phyloP scores from a whole-genome alignment of 2,329 filamentous ascomycete species.

The Exserohilum turcica region DNA sequence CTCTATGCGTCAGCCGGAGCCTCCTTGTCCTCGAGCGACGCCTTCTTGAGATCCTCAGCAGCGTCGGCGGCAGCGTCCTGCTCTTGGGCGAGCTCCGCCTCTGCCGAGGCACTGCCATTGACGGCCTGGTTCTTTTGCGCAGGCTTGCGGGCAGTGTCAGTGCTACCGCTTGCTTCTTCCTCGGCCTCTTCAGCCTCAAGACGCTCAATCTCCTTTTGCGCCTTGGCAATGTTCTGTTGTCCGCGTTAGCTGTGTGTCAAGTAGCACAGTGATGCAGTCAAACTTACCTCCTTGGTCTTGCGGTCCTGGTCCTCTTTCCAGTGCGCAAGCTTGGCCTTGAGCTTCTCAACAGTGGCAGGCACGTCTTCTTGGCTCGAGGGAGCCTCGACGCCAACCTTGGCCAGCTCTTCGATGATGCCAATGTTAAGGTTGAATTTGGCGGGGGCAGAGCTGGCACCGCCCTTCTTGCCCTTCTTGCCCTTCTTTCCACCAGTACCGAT shows the following conservation, averaged over 20 bases:
- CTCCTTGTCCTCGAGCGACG: conserved; percentile 61
- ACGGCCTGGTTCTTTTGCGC: conserved; percentile 57
- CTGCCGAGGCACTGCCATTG: conserved; percentile 59
- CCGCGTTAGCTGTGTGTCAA: conserved; percentile 17
- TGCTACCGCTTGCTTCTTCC: conserved; percentile 56
- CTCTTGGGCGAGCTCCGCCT: conserved; percentile 61
- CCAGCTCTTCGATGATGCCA: conserved; percentile 88
- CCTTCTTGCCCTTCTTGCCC: conserved; percentile 88
- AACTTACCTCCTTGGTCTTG: conserved; percentile 86
- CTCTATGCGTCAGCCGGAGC: conserved; percentile 34
- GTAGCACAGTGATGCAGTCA: not conserved
- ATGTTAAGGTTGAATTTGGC: conserved; percentile 83
- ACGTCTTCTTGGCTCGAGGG: conserved; percentile 87
- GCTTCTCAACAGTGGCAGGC: conserved; percentile 78
- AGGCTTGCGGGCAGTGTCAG: conserved; percentile 61
- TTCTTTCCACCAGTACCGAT: conserved; percentile 75
- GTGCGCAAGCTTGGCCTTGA: conserved; percentile 85
- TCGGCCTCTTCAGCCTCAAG: conserved; percentile 74
- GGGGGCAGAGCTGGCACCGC: conserved; percentile 60
- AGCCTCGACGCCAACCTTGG: conserved; percentile 81
- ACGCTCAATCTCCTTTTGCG: conserved; percentile 91
- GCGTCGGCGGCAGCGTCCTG: conserved; percentile 65
- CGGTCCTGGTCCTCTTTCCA: conserved; percentile 91
- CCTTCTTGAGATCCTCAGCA: conserved; percentile 64
- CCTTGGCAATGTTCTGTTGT: conserved; percentile 88